A percentile compares a stretch with the other conserved stretches of the same genome.
phyloP scores from a whole-genome alignment of 2,329 filamentous ascomycete species.

The Cercospora sp. region DNA sequence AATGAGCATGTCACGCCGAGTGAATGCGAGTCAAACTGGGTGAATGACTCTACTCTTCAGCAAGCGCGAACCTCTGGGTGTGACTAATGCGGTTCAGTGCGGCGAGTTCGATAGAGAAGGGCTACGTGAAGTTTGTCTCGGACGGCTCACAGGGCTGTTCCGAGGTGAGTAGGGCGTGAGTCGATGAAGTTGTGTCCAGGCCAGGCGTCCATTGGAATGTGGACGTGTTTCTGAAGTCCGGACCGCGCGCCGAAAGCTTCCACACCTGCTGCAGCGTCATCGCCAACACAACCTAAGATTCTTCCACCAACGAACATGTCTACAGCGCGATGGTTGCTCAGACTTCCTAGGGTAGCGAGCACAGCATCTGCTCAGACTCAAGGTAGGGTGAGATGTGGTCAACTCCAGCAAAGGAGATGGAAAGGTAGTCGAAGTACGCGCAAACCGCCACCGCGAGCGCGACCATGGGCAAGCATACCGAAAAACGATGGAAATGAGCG shows the following conservation, averaged over 20 bases:
- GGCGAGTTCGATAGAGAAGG: not conserved
- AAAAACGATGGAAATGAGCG: conserved; percentile 5
- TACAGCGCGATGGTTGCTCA: conserved; percentile 22
- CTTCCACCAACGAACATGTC: conserved; percentile 20
- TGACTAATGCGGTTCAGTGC: not conserved
- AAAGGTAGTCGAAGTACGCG: conserved; percentile 6
- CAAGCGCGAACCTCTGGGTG: not conserved
- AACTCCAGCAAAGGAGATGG: conserved; percentile 27
- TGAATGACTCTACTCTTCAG: not conserved
- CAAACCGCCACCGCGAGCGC: conserved; percentile 22
- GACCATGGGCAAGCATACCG: conserved; percentile 25
- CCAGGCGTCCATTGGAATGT: not conserved
- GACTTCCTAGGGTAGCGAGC: conserved; percentile 20
- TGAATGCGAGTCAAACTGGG: not conserved
- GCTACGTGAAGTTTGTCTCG: not conserved
- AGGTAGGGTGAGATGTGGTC: not conserved
- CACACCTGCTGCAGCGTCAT: not conserved
- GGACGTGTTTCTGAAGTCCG: not conserved
- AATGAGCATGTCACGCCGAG: not conserved
- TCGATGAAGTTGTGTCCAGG: not conserved
- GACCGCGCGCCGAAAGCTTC: conserved; percentile 11
- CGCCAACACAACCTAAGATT: not conserved
- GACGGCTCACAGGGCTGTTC: not conserved
- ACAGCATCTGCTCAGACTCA: not conserved
- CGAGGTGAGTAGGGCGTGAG: not conserved